phyloP scores from a whole-genome alignment of 805 yeast genomes.

The Cyberlindnera lachancei region DNA sequence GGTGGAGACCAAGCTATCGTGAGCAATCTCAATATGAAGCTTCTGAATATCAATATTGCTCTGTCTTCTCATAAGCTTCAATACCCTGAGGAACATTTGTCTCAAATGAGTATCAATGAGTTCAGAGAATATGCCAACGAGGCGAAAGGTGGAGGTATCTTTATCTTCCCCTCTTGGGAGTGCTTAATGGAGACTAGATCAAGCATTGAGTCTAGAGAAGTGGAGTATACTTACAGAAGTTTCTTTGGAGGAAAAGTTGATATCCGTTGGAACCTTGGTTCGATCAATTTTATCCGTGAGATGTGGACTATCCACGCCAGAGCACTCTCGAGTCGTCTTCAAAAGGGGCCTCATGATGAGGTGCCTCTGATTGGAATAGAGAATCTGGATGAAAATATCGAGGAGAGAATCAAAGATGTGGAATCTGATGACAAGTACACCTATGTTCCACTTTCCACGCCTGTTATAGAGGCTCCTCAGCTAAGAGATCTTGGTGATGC shows the following conservation, averaged over 20 bases:
- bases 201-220: constrained; percentile 36
- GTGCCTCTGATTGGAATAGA: constrained; percentile 21
- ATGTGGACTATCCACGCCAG: constrained; percentile 85
- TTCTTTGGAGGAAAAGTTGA: constrained; percentile 86
- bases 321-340: constrained; percentile 57
- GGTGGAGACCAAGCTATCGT: constrained; percentile 30
- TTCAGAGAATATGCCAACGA: constrained; percentile 48
- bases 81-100: constrained; percentile 41
- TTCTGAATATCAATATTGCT: constrained; percentile 60
- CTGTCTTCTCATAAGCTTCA: constrained; percentile 52
- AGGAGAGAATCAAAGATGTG: constrained; percentile 38
- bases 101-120: constrained; percentile 39
- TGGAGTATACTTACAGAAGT: constrained; percentile 64
- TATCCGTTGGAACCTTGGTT: constrained; percentile 89
- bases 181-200: constrained; percentile 76
- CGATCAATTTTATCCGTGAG: constrained; percentile 81
- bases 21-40: constrained; percentile 50
- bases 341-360: constrained; percentile 20
- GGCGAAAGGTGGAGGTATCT: constrained; percentile 74
- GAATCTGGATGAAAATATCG: constrained; percentile 30
- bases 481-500: constrained; percentile 90
- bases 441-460: constrained; percentile 64
- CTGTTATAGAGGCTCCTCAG: constrained; percentile 83
- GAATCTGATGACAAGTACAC: constrained; percentile 40
- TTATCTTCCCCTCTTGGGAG: constrained; percentile 68